Conservation (phyloP, 192 early-diverging fungal genomes). For the Obelidium mucronatum region DNA sequence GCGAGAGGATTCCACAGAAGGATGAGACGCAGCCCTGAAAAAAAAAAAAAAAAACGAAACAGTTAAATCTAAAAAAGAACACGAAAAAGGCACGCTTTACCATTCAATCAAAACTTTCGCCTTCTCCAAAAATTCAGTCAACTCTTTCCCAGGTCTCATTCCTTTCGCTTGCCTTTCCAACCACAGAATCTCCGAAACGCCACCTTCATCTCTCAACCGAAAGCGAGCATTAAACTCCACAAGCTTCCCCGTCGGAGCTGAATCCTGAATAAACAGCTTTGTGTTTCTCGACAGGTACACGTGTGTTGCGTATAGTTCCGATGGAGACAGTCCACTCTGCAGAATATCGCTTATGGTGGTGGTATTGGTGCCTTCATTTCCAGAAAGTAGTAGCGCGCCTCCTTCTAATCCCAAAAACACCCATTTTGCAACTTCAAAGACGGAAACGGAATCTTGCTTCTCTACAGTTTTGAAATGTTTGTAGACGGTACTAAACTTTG, state of each 20-base stretch:
- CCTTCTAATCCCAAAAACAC: constrained; percentile 24
- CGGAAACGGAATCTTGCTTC: constrained; percentile 26
- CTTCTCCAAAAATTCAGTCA: constrained; percentile 42
- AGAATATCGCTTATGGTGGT: too few species aligned
- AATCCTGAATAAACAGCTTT: constrained; percentile 26
- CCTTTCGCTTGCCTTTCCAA: constrained; percentile 37
- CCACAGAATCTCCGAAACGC: constrained; percentile 44
- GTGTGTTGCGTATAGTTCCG: constrained; percentile 49
- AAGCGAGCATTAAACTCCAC: constrained; percentile 26
- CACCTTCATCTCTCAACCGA: constrained; percentile 14
- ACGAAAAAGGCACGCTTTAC: too few species aligned
- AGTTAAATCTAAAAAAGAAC: background rate
- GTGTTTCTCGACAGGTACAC: constrained; percentile 33
- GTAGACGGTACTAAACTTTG: constrained; percentile 15
- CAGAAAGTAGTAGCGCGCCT: background rate
- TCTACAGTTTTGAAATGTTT: constrained; percentile 10
- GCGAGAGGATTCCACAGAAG: background rate
- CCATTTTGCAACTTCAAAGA: constrained; percentile 36
- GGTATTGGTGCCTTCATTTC: too few species aligned
- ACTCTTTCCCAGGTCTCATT: constrained; percentile 1
- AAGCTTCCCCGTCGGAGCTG: background rate
- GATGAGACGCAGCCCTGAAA: background rate
- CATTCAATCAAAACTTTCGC: constrained; percentile 34
- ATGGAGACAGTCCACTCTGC: too few species aligned
- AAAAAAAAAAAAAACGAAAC: background rate